A percentile compares a stretch with the other conserved stretches of the same genome.
These are phyloP conservation scores for Uromyces viciae-fabae DNA, from an alignment of 1,284 basidiomycete genomes.

Conservation along the genomic window DNA sequence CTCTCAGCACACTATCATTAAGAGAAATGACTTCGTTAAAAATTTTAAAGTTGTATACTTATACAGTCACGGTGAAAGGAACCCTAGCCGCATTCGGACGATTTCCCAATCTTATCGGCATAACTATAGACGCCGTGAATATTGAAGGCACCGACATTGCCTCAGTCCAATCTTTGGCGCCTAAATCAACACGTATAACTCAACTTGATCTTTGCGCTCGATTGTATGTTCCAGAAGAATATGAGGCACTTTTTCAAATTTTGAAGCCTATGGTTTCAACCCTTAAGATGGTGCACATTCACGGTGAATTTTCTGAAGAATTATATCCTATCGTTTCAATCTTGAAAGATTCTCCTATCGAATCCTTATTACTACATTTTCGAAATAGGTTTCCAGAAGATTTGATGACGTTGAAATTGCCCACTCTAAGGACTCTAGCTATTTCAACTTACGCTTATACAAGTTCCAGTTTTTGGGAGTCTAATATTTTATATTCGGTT, in stretches of 20 bases:
- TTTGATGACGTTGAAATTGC: not conserved
- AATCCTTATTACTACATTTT: conserved; percentile 17
- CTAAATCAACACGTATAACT: not conserved
- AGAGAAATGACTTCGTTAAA: not conserved
- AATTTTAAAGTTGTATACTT: conserved; percentile 14
- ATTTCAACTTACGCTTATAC: conserved; percentile 27
- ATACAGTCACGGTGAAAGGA: conserved; percentile 2
- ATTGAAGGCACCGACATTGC: not conserved
- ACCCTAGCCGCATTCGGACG: conserved; percentile 3
- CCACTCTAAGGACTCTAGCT: conserved; percentile 9
- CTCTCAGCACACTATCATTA: not conserved
- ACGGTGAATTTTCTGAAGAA: conserved; percentile 28
- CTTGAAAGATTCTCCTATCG: conserved; percentile 10
- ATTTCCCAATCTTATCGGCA: conserved; percentile 23
- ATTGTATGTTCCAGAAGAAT: conserved; percentile 24
- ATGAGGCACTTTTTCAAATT: not conserved
- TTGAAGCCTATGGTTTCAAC: conserved; percentile 18
- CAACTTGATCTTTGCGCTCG: conserved; percentile 23
- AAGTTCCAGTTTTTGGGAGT: conserved; percentile 9
- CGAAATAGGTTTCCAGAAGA: conserved; percentile 22
- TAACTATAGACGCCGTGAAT: conserved; percentile 28
- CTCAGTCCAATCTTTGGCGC: not conserved
- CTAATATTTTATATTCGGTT: not conserved
- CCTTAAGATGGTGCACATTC: conserved; percentile 10
- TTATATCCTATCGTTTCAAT: conserved; percentile 6